Conservation (phyloP, 371 early-diverging fungal species). For the Haplosporangium sp. region DNA sequence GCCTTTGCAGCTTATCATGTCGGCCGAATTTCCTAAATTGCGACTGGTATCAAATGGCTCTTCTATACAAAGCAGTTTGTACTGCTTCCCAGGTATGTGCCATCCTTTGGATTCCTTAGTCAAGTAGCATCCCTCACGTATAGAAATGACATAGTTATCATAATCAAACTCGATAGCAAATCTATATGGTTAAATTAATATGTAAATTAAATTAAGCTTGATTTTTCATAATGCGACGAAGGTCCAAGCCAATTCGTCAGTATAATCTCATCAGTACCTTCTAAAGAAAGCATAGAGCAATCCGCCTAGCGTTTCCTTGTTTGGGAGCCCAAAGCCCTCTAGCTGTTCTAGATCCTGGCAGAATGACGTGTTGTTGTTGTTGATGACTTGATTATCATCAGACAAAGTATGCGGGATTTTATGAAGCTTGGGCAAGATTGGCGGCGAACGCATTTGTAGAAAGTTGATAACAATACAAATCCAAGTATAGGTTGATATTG, state of each 20-base stretch:
- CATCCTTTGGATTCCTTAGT: constrained; percentile 88
- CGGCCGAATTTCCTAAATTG: constrained; percentile 92
- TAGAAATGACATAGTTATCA: constrained; percentile 79
- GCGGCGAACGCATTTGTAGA: constrained; percentile 89
- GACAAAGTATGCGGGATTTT: constrained; percentile 57
- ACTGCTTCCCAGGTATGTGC: constrained; percentile 72
- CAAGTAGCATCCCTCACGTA: constrained; percentile 81
- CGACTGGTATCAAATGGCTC: constrained; percentile 89
- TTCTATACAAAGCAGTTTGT: constrained; percentile 84
- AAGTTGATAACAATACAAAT: constrained; percentile 91
- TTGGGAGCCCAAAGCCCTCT: constrained; percentile 74
- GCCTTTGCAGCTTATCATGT: constrained; percentile 79
- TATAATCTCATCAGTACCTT: constrained; percentile 42
- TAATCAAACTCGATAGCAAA: constrained; percentile 87
- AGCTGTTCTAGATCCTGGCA: constrained; percentile 73
- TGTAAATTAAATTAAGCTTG: no score
- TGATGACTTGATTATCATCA: constrained; percentile 57
- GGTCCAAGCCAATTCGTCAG: neutral
- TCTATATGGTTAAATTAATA: constrained; percentile 8
- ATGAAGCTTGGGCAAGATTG: constrained; percentile 90
- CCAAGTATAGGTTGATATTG: constrained; percentile 94
- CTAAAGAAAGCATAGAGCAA: constrained; percentile 90
- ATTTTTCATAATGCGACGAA: no score
- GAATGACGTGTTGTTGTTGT: constrained; percentile 64
- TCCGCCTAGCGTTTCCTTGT: constrained; percentile 82